Evolutionary conservation across 2,329 filamentous ascomycete genomes (phyloP).

Genomic region (Fusarium sulawesiense): DNA sequence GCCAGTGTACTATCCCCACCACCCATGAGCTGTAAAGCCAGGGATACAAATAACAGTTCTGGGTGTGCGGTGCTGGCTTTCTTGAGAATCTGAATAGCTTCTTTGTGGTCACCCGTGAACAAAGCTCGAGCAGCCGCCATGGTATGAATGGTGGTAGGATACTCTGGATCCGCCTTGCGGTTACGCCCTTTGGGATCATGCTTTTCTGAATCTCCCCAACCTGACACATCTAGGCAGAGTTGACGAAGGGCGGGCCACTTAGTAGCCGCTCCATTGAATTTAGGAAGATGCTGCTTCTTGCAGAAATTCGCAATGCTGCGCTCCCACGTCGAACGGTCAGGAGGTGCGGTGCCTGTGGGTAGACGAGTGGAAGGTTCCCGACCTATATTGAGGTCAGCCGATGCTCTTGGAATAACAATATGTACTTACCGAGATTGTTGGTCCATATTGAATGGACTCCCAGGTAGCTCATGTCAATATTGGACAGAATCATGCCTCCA

Average conservation of each 20-base stretch:
- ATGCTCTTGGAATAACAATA: neutral
- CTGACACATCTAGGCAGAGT: slow-evolving; percentile 79
- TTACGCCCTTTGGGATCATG: slow-evolving; percentile 59
- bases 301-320: slow-evolving; percentile 72
- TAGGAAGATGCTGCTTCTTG: slow-evolving; percentile 69
- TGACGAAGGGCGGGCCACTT: slow-evolving; percentile 76
- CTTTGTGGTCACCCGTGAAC: slow-evolving; percentile 75
- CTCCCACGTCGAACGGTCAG: slow-evolving; percentile 68
- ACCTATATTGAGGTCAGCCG: slow-evolving; percentile 52
- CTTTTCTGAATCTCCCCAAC: slow-evolving; percentile 71
- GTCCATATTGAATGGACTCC: slow-evolving; percentile 80
- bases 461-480: slow-evolving; percentile 79
- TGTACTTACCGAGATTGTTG: slow-evolving; percentile 70
- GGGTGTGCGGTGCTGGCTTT: slow-evolving; percentile 71
- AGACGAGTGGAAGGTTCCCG: slow-evolving; percentile 61
- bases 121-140: slow-evolving; percentile 81
- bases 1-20: slow-evolving; percentile 58
- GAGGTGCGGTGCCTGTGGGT: slow-evolving; percentile 56
- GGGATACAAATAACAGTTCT: slow-evolving; percentile 75
- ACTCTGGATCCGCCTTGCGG: slow-evolving; percentile 57
- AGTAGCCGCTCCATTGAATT: slow-evolving; percentile 72
- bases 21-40: slow-evolving; percentile 73
- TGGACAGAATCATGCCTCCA: slow-evolving; percentile 75
- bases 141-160: slow-evolving; percentile 70
- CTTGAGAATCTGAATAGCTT: slow-evolving; percentile 77